Percentiles rank a stretch among this genome's conserved stretches.
These are phyloP conservation scores for Hypoxylon sp. DNA, from an alignment of 2,329 filamentous ascomycete genomes.

Conservation along the genomic window DNA sequence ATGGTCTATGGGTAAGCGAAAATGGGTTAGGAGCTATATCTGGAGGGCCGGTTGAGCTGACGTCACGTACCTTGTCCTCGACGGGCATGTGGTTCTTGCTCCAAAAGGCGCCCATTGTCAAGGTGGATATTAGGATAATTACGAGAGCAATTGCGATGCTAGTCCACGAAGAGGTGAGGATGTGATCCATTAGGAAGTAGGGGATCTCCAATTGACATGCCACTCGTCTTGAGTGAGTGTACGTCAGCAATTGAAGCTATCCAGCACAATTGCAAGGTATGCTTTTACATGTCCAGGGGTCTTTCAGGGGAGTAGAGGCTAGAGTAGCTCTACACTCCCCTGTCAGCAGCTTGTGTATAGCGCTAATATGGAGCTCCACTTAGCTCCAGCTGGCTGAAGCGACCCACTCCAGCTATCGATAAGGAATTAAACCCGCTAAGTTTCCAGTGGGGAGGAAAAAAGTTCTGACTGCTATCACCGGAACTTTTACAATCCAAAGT, in stretches of 20 bases:
- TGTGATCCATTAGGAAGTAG: conserved; percentile 41
- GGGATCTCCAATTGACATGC: conserved; percentile 8
- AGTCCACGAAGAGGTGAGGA: conserved; percentile 40
- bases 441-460: conserved; percentile 40
- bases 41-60: conserved; percentile 19
- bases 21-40: conserved; percentile 1
- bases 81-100: conserved; percentile 85
- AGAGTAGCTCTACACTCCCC: too few relatives aligned
- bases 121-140: conserved; percentile 56
- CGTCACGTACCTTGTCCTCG: conserved; percentile 79
- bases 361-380: conserved; percentile 2
- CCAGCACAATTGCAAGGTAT: not conserved
- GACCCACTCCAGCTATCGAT: conserved; percentile 16
- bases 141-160: conserved; percentile 50
- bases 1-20: conserved; percentile 73
- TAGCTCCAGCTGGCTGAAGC: too few relatives aligned
- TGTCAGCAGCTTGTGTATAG: not conserved
- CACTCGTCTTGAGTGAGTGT: not conserved
- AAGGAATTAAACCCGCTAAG: conserved; percentile 21
- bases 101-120: conserved; percentile 77
- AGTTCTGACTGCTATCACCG: conserved; percentile 20
- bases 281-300: conserved; percentile 5
- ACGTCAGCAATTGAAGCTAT: conserved; percentile 13
- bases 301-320: not conserved
- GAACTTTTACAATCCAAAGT: conserved; percentile 5